Percentiles rank a stretch among this genome's conserved stretches.
phyloP scores from a whole-genome alignment of 2,329 filamentous ascomycete genomes.

The Trichoderma brevicompactum region DNA sequence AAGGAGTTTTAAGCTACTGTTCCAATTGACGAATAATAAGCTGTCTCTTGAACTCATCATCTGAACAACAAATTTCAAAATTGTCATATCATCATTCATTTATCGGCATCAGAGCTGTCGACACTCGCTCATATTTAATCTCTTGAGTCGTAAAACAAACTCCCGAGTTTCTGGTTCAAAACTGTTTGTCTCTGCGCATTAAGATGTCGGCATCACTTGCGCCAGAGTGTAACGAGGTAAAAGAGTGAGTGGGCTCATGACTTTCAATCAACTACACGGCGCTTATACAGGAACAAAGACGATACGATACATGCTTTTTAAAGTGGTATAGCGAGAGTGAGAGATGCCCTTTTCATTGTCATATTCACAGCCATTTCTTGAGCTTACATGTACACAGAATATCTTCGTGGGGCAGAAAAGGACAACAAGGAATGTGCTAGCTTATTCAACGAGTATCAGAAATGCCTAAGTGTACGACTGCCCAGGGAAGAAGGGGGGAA shows the following conservation, averaged over 20 bases:
- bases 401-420: slow-evolving; percentile 80
- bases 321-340: slow-evolving; percentile 99
- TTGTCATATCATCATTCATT: not conserved
- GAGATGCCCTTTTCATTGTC: slow-evolving; percentile 39
- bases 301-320: slow-evolving; percentile 95
- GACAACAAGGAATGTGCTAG: slow-evolving; percentile 82
- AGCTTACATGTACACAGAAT: slow-evolving; percentile 62
- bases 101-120: not conserved
- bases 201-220: slow-evolving; percentile 92
- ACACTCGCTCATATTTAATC: not conserved
- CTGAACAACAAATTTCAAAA: too few species aligned
- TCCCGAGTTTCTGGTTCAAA: not conserved
- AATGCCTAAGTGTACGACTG: slow-evolving; percentile 72
- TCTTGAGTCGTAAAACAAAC: not conserved
- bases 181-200: not conserved
- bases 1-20: too few species aligned
- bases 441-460: slow-evolving; percentile 86
- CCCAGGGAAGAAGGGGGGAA: not conserved
- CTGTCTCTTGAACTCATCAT: not conserved
- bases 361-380: slow-evolving; percentile 27
- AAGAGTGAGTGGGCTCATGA: slow-evolving; percentile 69
- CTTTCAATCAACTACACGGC: not conserved
- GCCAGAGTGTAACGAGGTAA: slow-evolving; percentile 91
- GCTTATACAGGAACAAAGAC: slow-evolving; percentile 54
- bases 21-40: not conserved